These are phyloP conservation scores for Phialophora expanda DNA, from an alignment of 2,329 filamentous ascomycete species.

Conservation along the genomic window DNA sequence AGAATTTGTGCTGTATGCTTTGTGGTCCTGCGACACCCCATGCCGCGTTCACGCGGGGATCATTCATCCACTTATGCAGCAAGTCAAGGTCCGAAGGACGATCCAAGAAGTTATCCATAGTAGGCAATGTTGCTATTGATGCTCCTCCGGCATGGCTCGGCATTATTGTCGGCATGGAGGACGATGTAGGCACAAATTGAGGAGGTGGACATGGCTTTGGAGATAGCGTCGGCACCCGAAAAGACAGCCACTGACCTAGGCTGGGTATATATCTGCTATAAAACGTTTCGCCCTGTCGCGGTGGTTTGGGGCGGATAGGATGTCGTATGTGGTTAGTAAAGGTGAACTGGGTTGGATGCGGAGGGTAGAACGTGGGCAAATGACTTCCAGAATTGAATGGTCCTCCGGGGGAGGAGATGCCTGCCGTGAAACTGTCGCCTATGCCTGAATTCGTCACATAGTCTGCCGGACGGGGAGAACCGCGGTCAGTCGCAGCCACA, in stretches of 20 bases:
- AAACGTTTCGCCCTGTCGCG: conserved; percentile 86
- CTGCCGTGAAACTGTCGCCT: conserved; percentile 33
- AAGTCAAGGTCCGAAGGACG: conserved; percentile 68
- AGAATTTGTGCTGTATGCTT: conserved; percentile 67
- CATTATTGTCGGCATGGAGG: conserved; percentile 36
- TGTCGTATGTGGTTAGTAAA: conserved; percentile 81
- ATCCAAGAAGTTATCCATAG: conserved; percentile 50
- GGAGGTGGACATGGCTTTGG: conserved; percentile 62
- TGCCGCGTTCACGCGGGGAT: conserved; percentile 79
- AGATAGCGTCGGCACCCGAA: conserved; percentile 79
- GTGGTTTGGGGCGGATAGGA: conserved; percentile 84
- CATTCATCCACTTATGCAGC: conserved; percentile 86
- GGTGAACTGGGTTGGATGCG: conserved; percentile 78
- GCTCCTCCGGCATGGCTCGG: conserved; percentile 32
- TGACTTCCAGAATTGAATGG: conserved; percentile 84
- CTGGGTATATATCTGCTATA: conserved; percentile 88
- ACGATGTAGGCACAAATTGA: conserved; percentile 65
- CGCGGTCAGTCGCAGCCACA: conserved; percentile 14
- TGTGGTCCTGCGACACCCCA: conserved; percentile 73
- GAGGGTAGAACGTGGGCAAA: conserved; percentile 88
- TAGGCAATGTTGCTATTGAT: conserved; percentile 41
- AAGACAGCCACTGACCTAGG: conserved; percentile 81
- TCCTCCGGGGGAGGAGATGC: conserved; percentile 51
- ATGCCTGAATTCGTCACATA: conserved; percentile 24
- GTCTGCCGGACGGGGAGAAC: conserved; percentile 28